Conservation (phyloP, 306 rosid species). For the Sophora flavescens region DNA sequence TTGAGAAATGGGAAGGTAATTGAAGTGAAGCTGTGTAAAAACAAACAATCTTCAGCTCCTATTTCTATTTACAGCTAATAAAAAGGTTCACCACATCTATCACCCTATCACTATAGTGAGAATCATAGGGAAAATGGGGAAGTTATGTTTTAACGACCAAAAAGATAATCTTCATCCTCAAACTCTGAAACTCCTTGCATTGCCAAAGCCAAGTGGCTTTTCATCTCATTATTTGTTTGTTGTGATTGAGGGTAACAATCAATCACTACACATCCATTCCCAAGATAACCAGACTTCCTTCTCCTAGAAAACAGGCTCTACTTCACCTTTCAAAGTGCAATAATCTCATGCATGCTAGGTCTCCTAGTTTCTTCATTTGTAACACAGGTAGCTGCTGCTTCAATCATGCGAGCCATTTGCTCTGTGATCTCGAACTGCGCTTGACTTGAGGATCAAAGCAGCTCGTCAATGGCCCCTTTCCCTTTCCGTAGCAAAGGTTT, state of each 20-base stretch:
- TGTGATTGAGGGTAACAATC: conserved; percentile 71
- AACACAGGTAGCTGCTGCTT: conserved; percentile 83
- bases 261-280: conserved; percentile 59
- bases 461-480: conserved; percentile 68
- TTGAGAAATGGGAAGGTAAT: conserved; percentile 39
- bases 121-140: conserved; percentile 29
- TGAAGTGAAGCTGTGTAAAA: conserved; percentile 49
- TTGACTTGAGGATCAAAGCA: conserved; percentile 73
- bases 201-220: conserved; percentile 74
- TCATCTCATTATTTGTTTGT: conserved; percentile 65
- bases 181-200: conserved; percentile 79
- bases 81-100: conserved; percentile 40
- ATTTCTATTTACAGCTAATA: conserved; percentile 53
- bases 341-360: conserved; percentile 70
- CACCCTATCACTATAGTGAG: conserved; percentile 35
- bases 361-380: conserved; percentile 83
- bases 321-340: conserved; percentile 75
- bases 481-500: conserved; percentile 82
- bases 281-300: conserved; percentile 64
- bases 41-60: conserved; percentile 41
- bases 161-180: conserved; percentile 73
- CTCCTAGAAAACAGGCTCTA: conserved; percentile 55
- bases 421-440: conserved; percentile 52
- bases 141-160: conserved; percentile 47
- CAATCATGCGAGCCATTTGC: conserved; percentile 63